Percentiles rank a stretch among this genome's conserved stretches.
Conservation (phyloP, 2,329 filamentous ascomycete species). For the Bimuria novae-zelandiae region DNA sequence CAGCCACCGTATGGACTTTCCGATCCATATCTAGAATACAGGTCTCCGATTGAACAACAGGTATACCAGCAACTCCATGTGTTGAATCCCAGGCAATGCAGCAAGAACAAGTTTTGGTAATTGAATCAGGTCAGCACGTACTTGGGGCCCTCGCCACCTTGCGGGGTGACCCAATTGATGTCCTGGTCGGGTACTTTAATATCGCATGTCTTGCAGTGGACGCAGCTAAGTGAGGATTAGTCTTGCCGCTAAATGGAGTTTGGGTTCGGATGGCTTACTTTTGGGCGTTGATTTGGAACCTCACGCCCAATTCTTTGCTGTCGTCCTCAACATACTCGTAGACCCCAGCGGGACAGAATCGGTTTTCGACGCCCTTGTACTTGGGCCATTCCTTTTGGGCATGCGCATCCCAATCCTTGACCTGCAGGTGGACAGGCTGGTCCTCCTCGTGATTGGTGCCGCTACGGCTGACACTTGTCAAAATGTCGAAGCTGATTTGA, state of each 20-base stretch:
- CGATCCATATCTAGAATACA: constrained; percentile 4
- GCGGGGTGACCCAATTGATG: constrained; percentile 89
- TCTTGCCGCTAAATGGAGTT: not conserved
- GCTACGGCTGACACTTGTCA: constrained; percentile 92
- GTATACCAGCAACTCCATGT: constrained; percentile 5
- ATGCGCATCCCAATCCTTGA: constrained; percentile 93
- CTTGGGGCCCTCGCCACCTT: constrained; percentile 79
- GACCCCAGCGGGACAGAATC: constrained; percentile 96
- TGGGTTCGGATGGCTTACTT: constrained; percentile 68
- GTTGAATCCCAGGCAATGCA: constrained; percentile 7
- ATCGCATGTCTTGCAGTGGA: constrained; percentile 99
- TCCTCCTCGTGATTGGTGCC: constrained; percentile 99
- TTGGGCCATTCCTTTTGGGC: constrained; percentile 79
- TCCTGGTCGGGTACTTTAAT: constrained; percentile 97
- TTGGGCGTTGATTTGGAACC: constrained; percentile 97
- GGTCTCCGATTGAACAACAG: constrained; percentile 1
- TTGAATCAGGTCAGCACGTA: constrained; percentile 62
- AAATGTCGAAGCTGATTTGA: constrained; percentile 91
- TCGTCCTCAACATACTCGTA: constrained; percentile 98
- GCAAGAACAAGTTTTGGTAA: not conserved
- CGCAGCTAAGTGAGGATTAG: constrained; percentile 68
- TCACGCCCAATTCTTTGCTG: constrained; percentile 81
- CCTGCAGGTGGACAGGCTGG: constrained; percentile 93
- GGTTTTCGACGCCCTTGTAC: constrained; percentile 91
- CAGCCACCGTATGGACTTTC: not conserved